Evolutionary conservation across 2,329 filamentous ascomycete genomes (phyloP), one percentile per base, ranked within the genome.

Genomic region (Alternaria postmessia): DNA sequence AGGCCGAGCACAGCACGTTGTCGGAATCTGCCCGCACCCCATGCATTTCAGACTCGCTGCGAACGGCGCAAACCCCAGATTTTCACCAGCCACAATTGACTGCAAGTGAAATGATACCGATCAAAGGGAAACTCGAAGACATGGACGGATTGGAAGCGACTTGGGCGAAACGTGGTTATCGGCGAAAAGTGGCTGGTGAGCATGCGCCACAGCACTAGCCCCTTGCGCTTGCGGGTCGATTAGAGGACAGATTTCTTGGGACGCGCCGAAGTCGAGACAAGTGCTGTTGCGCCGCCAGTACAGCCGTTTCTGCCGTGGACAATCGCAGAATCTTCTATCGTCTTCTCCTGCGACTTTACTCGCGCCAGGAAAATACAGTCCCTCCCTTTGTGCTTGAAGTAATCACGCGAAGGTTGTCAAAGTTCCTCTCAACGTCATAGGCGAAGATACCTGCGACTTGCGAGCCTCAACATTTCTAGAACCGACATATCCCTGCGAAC

Each of bases 211-310:
- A 26, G 24, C 24, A 26, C 24, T 26, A 26, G 24, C 24, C 24
- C 24, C 24, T 26, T 26, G 24, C 24, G 24, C 24, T 26, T 36
- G 53, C 57, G 53, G 57, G 57, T 60, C 57, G 30, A 32, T 49
- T 53, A 62, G 55, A 62, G 59, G 59, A 62, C 59, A 62, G 30
- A 62, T 62, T 62, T 62, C 54, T 61, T 57, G 48, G 53, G 58
- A 48, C 12, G 58, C 54, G 54, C 52, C 47, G 18, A 42, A 47
- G 54, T 56, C 58, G 48, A 52, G 58, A 61, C 47, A 53, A 53
- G 54, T 56, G 42, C 42, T 61, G 52, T 61, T 61, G 58, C 47
- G 58, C 53, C 58, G 58, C 54, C 46, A 44, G 51, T 56, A 41
- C 39, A 39, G 58, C 58, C 54, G 58, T 52, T 28, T 57, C 36